Evolutionary conservation across 192 early-diverging fungal genomes (phyloP), one percentile per base, ranked within the genome.

Genomic region (Coemansia sp.): DNA sequence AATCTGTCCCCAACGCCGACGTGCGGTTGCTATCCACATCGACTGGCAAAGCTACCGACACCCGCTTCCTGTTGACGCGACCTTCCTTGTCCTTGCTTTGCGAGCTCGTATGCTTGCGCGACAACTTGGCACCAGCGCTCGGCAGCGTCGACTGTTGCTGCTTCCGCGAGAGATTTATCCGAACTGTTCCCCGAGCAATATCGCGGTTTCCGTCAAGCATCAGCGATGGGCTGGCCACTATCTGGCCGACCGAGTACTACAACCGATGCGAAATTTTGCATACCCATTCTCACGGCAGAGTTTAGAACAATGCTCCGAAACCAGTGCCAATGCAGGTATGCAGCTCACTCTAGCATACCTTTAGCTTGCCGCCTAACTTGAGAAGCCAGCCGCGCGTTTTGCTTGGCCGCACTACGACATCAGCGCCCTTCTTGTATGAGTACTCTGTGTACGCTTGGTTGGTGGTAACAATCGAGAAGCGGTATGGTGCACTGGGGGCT

Each of bases 201-300:
- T 78, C 75, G 41, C 64, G 64, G 55, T 64, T 78, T 14, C 69
- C 75, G 4, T 59, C 31, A 15, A 68, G 56, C 1, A 78, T 67
- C n/a, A 78, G 51, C 14, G 64, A 48, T 8, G 64, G 67, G 29
- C 69, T 78, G 20, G 65, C 75, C 12, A 78, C 25, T 23, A 64
- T n/a, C 41, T 70, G 64, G 25, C 75, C 75, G 17, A 78, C n/a
- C 19, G 75, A 64, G 25, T 67, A 78, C 75, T 77, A 76, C 25
- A 41, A 7, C 21, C 3, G 26, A 2, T 23, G 41, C 3, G 8
- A 20, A 25, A 11, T 15, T 12, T 29, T 28, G 26, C 14, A 6
- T 19, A 39, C 17, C 6, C n/a, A 42, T 38, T 47, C 6, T 25
- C 35, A 39, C 26, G 7, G 15, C 45, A 17, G 11, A 12, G 21